Conservation (phyloP, 768 basidiomycete species). For the Suillus subalutaceus region DNA sequence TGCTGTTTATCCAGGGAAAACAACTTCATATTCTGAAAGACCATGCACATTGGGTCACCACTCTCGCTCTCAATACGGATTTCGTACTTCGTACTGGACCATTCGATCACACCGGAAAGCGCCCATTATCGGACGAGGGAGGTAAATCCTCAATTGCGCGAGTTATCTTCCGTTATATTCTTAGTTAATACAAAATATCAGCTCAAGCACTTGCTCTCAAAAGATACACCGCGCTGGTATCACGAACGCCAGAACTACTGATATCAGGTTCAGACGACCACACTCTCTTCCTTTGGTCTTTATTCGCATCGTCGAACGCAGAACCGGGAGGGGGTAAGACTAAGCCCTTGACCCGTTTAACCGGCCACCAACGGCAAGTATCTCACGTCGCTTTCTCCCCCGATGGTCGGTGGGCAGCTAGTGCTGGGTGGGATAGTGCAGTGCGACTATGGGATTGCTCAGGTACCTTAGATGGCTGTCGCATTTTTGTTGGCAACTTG, state of each 20-base stretch:
- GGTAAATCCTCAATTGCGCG: constrained; percentile 46
- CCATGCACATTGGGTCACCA: constrained; percentile 99
- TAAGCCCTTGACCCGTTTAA: constrained; percentile 78
- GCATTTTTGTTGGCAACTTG: neutral
- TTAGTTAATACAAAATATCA: constrained; percentile 28
- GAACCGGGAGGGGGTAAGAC: constrained; percentile 46
- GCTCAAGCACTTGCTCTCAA: constrained; percentile 76
- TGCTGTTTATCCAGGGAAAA: constrained; percentile 59
- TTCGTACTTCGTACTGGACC: constrained; percentile 94
- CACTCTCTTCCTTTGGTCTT: constrained; percentile 95
- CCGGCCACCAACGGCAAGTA: constrained; percentile 94
- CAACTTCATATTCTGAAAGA: constrained; percentile 86
- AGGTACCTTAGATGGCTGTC: constrained; percentile 46
- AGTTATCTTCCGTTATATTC: neutral
- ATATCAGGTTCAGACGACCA: constrained; percentile 98
- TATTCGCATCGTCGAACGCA: constrained; percentile 55
- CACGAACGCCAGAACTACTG: constrained; percentile 71
- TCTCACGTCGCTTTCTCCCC: constrained; percentile 94
- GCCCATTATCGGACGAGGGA: constrained; percentile 79
- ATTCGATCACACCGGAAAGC: constrained; percentile 85
- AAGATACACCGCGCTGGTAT: constrained; percentile 75
- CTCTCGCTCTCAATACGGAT: constrained; percentile 92
- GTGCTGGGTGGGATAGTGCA: constrained; percentile 87
- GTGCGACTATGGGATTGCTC: constrained; percentile 89
- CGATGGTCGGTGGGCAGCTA: constrained; percentile 90